A percentile compares a stretch with the other conserved stretches of the same genome.
Conservation (phyloP, 2,329 filamentous ascomycete species). For the Peltaster fructicola region DNA sequence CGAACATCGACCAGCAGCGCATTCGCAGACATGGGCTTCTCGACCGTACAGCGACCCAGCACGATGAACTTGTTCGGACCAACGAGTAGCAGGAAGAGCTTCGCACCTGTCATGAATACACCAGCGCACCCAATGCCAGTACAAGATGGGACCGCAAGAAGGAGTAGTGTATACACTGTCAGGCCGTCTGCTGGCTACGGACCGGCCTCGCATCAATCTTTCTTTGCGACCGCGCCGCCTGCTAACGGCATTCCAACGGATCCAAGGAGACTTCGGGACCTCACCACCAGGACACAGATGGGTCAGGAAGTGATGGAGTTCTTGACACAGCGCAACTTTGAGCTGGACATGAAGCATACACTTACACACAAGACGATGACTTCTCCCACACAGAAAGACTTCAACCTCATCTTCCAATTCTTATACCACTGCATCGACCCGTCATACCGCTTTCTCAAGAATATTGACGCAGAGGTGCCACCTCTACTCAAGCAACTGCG, state of each 20-base stretch:
- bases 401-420: conserved; percentile 96
- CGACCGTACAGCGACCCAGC: conserved; percentile 70
- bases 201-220: conserved; percentile 57
- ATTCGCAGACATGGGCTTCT: conserved; percentile 60
- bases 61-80: conserved; percentile 47
- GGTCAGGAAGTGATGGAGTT: conserved; percentile 84
- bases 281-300: conserved; percentile 62
- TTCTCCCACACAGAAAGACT: conserved; percentile 94
- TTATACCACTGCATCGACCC: conserved; percentile 92
- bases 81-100: conserved; percentile 49
- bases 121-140: conserved; percentile 23
- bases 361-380: conserved; percentile 82
- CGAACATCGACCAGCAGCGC: conserved; percentile 69
- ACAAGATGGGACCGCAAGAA: conserved; percentile 40
- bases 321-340: conserved; percentile 82
- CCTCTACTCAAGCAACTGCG: conserved; percentile 81
- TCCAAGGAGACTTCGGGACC: conserved; percentile 69
- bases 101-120: conserved; percentile 41
- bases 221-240: conserved; percentile 76
- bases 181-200: conserved; percentile 46
- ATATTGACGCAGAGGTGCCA: conserved; percentile 87
- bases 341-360: conserved; percentile 91
- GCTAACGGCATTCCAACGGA: conserved; percentile 71
- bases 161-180: conserved; percentile 53
- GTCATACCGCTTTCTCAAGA: conserved; percentile 80